phyloP scores from a whole-genome alignment of 129 eudicot genomes.

The Pittosporum tobira region DNA sequence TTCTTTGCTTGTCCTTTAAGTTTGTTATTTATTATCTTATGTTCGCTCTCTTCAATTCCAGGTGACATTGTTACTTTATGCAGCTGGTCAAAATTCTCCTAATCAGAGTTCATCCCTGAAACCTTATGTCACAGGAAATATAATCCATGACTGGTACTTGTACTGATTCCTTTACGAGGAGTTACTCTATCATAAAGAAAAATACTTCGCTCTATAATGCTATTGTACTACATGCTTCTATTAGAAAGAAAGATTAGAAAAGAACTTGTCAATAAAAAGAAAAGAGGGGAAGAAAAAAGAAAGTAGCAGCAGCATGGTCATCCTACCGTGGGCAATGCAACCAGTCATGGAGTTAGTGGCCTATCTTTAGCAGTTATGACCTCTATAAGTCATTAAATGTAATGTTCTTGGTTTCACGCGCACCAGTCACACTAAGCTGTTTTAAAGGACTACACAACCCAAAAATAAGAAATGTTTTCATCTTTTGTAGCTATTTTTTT shows the following conservation, averaged over 20 bases:
- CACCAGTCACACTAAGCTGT: no score
- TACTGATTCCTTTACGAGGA: not conserved
- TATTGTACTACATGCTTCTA: not conserved
- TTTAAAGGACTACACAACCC: no score
- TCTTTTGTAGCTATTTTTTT: no score
- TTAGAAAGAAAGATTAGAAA: not conserved
- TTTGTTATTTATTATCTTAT: not conserved
- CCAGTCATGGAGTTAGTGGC: no score
- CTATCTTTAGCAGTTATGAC: no score
- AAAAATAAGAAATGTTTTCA: no score
- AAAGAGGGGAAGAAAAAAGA: no score
- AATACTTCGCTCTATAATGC: not conserved
- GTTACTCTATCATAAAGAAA: not conserved
- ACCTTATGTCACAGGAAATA: conserved; percentile 66
- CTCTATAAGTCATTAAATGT: no score
- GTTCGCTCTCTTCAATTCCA: conserved; percentile 26
- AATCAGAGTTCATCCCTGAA: conserved; percentile 66
- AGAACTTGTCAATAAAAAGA: no score
- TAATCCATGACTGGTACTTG: conserved; percentile 77
- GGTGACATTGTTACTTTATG: conserved; percentile 67
- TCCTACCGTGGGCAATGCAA: no score
- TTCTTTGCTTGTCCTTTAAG: not conserved
- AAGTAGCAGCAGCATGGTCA: no score
- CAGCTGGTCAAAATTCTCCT: conserved; percentile 51
- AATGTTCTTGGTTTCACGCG: no score